Evolutionary conservation across 768 basidiomycete species (phyloP).

Genomic region (Russula brevipes): DNA sequence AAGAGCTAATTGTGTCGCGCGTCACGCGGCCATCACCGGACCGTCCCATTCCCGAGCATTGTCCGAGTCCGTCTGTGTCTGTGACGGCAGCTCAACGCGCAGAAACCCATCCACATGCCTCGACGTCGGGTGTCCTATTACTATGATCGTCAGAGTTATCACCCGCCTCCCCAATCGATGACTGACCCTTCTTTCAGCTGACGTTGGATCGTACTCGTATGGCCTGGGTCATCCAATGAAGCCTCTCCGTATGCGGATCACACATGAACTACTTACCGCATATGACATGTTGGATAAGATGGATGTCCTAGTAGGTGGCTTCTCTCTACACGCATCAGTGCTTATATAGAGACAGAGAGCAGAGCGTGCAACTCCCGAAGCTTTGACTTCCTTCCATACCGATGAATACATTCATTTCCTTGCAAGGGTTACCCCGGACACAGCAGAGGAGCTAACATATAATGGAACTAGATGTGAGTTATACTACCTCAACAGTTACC

Average conservation of each 20-base stretch:
- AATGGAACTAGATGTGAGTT: slow-evolving; percentile 79
- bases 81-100: background rate
- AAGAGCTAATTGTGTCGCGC: background rate
- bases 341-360: slow-evolving; percentile 28
- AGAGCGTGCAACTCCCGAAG: slow-evolving; percentile 34
- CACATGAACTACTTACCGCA: slow-evolving; percentile 84
- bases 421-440: slow-evolving; percentile 85
- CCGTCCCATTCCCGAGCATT: background rate
- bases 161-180: background rate
- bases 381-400: slow-evolving; percentile 92
- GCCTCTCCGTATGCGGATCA: slow-evolving; percentile 90
- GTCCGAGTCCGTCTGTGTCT: background rate
- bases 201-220: slow-evolving; percentile 74
- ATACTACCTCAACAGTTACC: background rate
- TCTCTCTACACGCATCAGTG: background rate
- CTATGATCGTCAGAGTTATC: slow-evolving; percentile 54
- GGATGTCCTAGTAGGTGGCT: slow-evolving; percentile 74
- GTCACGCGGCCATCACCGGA: background rate
- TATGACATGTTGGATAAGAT: slow-evolving; percentile 94
- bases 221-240: slow-evolving; percentile 93
- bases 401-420: slow-evolving; percentile 98
- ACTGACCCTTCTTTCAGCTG: slow-evolving; percentile 40
- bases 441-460: slow-evolving; percentile 77
- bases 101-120: slow-evolving; percentile 42
- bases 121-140: slow-evolving; percentile 74